Evolutionary conservation across 2,329 filamentous ascomycete species (phyloP), one percentile per base, ranked within the genome.

Genomic region (Pseudofabraea citricarpa): DNA sequence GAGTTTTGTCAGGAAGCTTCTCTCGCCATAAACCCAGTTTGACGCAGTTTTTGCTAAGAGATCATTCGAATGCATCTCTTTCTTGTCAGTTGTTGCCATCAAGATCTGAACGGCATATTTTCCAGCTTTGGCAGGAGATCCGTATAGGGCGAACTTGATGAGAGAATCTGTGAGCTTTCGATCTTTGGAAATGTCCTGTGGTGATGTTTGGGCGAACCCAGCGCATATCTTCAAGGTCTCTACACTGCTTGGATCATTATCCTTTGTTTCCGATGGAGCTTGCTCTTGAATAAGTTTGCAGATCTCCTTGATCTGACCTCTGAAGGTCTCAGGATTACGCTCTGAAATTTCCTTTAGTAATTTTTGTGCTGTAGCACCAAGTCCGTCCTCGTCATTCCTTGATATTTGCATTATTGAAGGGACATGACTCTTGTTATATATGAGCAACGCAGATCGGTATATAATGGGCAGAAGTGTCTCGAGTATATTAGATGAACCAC

Each of bases 81-180:
- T 93, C 54, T 80, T 80, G 40, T 90, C 81, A 18, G 81, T 73
- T 8, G 51, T 51, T 26, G 87, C 83, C 65, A 95, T 80, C 42
- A 98, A 74, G 51, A 98, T 90, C 21, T 88, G 90, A 38, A 97
- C 82, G 0, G 93, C 93, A 67, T 97, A 90, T 65, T 98, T 98
- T 18, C 91, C 88, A 7, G 88, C 87, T 60, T 84, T 83, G 9
- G 87, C 78, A 2, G 90, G 91, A 19, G 77, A 77, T 18, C 91
- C 91, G 57, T 87, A 86, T 16, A 91, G 74, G 2, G 90, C 87
- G 63, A 93, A 97, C 55, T 79, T 84, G 48, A 85, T 81, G 62
- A 98, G 75, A 1, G 89, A 84, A 57, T 93, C 82, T 23, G 81
- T 73, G 56, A 97, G 91, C 52, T 86, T 87, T 44, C 84, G 81